Conservation (phyloP, 257 asterid genomes). For the Perilla frutescens region DNA sequence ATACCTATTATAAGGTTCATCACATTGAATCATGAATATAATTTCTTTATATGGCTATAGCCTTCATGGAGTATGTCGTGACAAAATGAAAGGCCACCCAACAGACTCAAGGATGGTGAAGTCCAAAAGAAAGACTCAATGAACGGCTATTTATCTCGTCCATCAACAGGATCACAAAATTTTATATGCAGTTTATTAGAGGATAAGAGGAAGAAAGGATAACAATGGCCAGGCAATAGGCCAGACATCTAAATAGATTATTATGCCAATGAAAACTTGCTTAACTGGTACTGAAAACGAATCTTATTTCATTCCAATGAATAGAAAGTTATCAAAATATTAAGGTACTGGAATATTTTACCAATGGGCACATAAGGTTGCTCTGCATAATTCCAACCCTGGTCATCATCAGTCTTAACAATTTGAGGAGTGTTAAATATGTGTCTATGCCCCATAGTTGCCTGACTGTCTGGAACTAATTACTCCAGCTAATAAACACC, state of each 20-base stretch:
- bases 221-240: slow-evolving; percentile 11
- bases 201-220: background rate
- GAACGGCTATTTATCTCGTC: slow-evolving; percentile 10
- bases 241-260: slow-evolving; percentile 18
- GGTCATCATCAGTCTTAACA: slow-evolving; percentile 63
- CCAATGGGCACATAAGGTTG: slow-evolving; percentile 66
- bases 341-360: slow-evolving; percentile 32
- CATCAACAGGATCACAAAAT: slow-evolving; percentile 5
- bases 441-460: slow-evolving; percentile 72
- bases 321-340: background rate
- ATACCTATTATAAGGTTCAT: background rate
- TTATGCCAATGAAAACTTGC: background rate
- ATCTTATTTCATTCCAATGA: slow-evolving; percentile 11
- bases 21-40: background rate
- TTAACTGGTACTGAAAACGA: background rate
- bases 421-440: slow-evolving; percentile 59
- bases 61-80: slow-evolving; percentile 4
- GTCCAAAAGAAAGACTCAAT: slow-evolving; percentile 12
- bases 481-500: slow-evolving; percentile 35
- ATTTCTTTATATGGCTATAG: background rate
- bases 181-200: background rate
- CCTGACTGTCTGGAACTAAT: slow-evolving; percentile 24
- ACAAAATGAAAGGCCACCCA: slow-evolving; percentile 20
- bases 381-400: slow-evolving; percentile 65
- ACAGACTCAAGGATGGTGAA: background rate